Base-by-base conservation (phyloP, 2,329 filamentous ascomycete species). In the Colletotrichum nymphaeae region DNA sequence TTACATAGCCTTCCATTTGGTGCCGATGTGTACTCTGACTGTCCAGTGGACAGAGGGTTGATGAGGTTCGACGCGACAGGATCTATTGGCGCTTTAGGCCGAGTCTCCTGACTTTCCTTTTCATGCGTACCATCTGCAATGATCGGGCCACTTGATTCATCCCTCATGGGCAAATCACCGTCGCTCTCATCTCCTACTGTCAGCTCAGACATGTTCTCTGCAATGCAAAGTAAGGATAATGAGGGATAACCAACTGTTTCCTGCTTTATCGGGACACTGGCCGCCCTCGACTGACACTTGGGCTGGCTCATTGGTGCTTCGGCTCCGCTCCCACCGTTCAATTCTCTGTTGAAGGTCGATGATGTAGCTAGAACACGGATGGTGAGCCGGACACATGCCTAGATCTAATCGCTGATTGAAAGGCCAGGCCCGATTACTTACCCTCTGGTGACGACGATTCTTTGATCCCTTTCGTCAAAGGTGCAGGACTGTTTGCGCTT, bases 361-460 rank as follows among this genome's bases (percentile, higher is more conserved):
- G 52, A 78, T 74, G 70, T 76, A 79, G 26, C 76, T 77, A 22
- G 6, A 65, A 6, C 24, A 58, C 35, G 16, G 30, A 52, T 56
- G 62, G 24, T 32, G 63, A 68, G 53, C 60, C 24, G 56, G n/a
- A 52, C 16, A 30, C 67, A 49, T 22, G 6, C 65, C 53, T 75
- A 30, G 53, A 42, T 42, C 37, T 42, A 19, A 19, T 42, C 37
- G 14, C 16, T 42, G 37, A 16, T 3, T 1, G 37, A 19, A 19
- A 42, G 37, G 37, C 37, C 37, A 42, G 37, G 37, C 30, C 30
- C 14, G 16, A 2, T 16, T 24, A 49, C 78, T 67, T 75, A 86
- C 86, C 84, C 84, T 78, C 81, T 80, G 16, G 86, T 86, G 4
- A 88, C 86, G 4, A 88, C 77, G 16, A 88, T 80, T 74, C 87